phyloP scores from a whole-genome alignment of 1,139 yeast species.

The Hyphopichia pseudoburtonii region DNA sequence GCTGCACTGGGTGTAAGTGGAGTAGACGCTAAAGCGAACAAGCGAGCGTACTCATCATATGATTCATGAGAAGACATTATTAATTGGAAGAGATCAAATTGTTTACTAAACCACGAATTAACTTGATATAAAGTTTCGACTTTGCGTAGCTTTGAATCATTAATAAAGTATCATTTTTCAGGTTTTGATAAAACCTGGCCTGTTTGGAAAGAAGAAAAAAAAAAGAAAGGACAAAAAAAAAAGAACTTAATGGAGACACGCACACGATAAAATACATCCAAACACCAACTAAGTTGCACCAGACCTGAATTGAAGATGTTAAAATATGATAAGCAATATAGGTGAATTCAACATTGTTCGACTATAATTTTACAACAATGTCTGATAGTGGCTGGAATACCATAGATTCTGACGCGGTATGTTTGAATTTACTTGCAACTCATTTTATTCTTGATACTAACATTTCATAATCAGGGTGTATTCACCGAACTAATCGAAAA shows the following conservation, averaged over 20 bases:
- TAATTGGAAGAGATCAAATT: too few relatives aligned
- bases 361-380: conserved; percentile 6
- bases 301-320: too few relatives aligned
- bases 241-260: background rate
- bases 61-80: conserved; percentile 30
- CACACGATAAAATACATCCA: background rate
- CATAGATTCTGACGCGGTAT: conserved; percentile 67
- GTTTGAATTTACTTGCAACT: conserved; percentile 14
- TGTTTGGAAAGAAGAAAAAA: background rate
- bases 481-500: conserved; percentile 64
- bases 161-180: too few relatives aligned
- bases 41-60: conserved; percentile 28
- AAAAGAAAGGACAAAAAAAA: background rate
- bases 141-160: too few relatives aligned
- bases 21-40: conserved; percentile 22
- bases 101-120: too few relatives aligned
- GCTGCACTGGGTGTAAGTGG: conserved; percentile 22
- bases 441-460: conserved; percentile 11
- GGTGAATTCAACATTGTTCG: too few relatives aligned
- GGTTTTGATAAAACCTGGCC: too few relatives aligned
- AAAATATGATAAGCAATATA: too few relatives aligned
- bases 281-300: background rate
- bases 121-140: too few relatives aligned
- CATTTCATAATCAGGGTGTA: conserved; percentile 47
- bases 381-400: conserved; percentile 57